Base-by-base conservation (phyloP, 106 monocot species). In the Amphibolis antarctica region DNA sequence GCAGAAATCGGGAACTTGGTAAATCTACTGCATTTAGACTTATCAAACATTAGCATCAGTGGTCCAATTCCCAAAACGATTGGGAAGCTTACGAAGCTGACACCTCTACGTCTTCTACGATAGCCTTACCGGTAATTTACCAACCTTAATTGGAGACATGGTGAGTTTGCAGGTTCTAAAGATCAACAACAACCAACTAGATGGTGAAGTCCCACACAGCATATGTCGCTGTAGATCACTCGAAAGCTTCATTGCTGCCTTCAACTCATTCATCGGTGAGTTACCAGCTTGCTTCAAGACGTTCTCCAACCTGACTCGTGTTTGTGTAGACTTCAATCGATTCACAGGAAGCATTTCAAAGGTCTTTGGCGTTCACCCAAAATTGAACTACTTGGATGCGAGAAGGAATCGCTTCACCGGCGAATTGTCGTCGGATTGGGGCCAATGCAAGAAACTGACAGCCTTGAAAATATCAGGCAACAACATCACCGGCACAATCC, bases 291-390 rank as follows among this genome's bases (percentile, higher is more conserved):
- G 88, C 76, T 48, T 93, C 58, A 46, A 26, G 4, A 82, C 81
- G 9, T 93, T 88, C 64, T 30, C 73, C 0, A 17, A 19, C 10
- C 72, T 93, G 1, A 0, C 1, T 0, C 73, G 77, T 19, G 75
- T 85, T 18, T 74, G 82, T 12, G 28, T 93, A 19, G 85, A 82
- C 9, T 17, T 5, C 18, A 93, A 93, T 59, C 49, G 73, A 11
- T 79, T 93, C 63, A 63, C 48, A 4, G 88, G 88, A 12, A 81
- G 88, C 62, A 75, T 93, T 42, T 77, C 80, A 0, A 52, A 83
- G 48, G 79, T 64, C 0, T 84, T 92, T 44, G 72, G 80, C 36
- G 69, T 69, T 5, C 69, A 69, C 18, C 69, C 69, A 1, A 20
- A 59, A n/a, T 26, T 69, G 4, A 3, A 13, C 0, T 88, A 76